Evolutionary conservation across 345 rosid genomes (phyloP).

Genomic region (Arabis hirsuta): DNA sequence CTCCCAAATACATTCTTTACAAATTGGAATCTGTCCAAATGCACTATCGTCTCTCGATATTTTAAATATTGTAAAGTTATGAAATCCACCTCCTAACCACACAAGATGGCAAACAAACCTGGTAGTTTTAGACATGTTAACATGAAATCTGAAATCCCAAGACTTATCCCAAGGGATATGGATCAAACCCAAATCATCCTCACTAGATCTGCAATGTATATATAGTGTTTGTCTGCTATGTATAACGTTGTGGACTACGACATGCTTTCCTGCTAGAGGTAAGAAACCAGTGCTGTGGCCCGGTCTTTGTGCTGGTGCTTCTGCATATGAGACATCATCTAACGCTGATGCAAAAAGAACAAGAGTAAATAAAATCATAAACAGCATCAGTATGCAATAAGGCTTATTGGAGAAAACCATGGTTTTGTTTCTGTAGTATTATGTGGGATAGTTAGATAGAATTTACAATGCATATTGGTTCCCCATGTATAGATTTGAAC

Average conservation of each 20-base stretch:
- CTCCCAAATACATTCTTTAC: constrained; percentile 30
- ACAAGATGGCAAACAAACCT: constrained; percentile 6
- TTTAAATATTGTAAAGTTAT: constrained; percentile 15
- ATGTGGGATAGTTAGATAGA: not conserved
- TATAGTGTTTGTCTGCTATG: not conserved
- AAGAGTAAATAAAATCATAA: constrained; percentile 6
- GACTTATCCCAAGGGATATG: not conserved
- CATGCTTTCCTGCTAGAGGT: constrained; percentile 21
- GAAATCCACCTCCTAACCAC: constrained; percentile 19
- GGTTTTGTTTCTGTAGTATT: constrained; percentile 1
- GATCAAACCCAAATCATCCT: not conserved
- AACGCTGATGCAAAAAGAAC: constrained; percentile 11
- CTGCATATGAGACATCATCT: not conserved
- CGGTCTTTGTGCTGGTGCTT: not conserved
- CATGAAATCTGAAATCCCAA: constrained; percentile 27
- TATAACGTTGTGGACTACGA: constrained; percentile 4
- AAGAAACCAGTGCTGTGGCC: not conserved
- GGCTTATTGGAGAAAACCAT: constrained; percentile 3
- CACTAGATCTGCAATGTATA: constrained; percentile 22
- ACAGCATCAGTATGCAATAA: not conserved
- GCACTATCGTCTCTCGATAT: constrained; percentile 21
- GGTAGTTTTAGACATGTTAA: not conserved
- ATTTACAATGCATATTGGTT: not conserved
- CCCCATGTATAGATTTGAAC: constrained; percentile 14
- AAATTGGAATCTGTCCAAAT: not conserved